Conservation (phyloP, 148 eudicot species). For the Tetragonia tetragonoides region DNA sequence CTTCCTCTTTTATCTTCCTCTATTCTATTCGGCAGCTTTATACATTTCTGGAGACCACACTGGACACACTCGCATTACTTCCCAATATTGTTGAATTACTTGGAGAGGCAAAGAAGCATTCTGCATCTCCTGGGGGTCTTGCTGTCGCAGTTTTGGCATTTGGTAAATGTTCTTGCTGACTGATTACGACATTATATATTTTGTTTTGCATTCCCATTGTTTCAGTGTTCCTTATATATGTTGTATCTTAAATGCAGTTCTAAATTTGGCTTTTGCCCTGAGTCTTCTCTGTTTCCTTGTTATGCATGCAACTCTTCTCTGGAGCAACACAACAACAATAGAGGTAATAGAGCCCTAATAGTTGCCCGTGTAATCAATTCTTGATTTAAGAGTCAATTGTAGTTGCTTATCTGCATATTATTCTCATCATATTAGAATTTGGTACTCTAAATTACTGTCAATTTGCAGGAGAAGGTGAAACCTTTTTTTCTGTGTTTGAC, state of each 20-base stretch:
- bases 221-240: conserved; percentile 48
- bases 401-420: neutral
- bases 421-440: neutral
- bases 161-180: conserved; percentile 37
- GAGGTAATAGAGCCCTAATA: conserved; percentile 48
- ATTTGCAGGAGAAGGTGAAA: neutral
- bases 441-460: neutral
- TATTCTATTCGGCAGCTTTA: conserved; percentile 48
- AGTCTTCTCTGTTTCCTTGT: conserved; percentile 79
- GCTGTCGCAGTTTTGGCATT: conserved; percentile 78
- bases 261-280: conserved; percentile 82
- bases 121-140: conserved; percentile 61
- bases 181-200: neutral
- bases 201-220: conserved; percentile 31
- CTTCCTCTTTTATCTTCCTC: conserved; percentile 9
- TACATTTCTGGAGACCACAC: conserved; percentile 68
- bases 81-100: conserved; percentile 66
- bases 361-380: neutral
- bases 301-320: conserved; percentile 77
- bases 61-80: conserved; percentile 69
- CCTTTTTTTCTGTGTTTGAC: neutral
- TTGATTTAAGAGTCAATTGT: neutral
- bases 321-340: conserved; percentile 86
- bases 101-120: conserved; percentile 48
- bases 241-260: conserved; percentile 73